Conservation (phyloP, 352 stramenopile species). For the Salisapilia sapeloensis region DNA sequence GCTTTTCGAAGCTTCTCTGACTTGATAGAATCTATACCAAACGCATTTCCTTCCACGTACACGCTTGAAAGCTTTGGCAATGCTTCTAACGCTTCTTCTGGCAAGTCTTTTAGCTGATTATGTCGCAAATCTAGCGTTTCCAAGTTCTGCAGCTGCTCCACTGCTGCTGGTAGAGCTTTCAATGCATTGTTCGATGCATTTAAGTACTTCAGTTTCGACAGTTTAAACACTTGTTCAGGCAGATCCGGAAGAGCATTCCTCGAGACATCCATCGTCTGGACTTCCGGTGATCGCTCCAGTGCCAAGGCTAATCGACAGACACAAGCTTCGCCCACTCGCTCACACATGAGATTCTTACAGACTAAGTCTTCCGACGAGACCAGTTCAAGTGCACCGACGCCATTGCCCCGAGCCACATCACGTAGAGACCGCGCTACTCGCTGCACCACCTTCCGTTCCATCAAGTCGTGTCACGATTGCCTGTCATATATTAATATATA, state of each 20-base stretch:
- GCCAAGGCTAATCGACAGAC: conserved; percentile 67
- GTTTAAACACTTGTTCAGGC: conserved; percentile 59
- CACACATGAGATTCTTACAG: conserved; percentile 87
- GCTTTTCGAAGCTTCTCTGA: conserved; percentile 18
- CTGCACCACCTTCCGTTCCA: too few species aligned
- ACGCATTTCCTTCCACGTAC: conserved; percentile 23
- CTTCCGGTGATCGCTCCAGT: conserved; percentile 46
- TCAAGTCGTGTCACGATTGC: too few species aligned
- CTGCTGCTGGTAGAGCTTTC: conserved; percentile 15
- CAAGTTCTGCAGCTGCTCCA: conserved; percentile 29
- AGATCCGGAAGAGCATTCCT: conserved; percentile 59
- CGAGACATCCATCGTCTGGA: conserved; percentile 55
- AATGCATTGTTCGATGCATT: conserved; percentile 57
- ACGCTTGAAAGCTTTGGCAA: conserved; percentile 18
- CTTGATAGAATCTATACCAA: conserved; percentile 7
- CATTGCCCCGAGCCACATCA: conserved; percentile 39
- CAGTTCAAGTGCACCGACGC: conserved; percentile 48
- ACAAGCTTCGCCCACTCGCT: conserved; percentile 75
- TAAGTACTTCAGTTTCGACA: conserved; percentile 32
- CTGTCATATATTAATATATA: too few species aligned
- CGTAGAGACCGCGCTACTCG: conserved; percentile 28
- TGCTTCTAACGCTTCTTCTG: conserved; percentile 16
- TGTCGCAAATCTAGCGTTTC: conserved; percentile 38
- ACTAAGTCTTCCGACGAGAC: conserved; percentile 65
- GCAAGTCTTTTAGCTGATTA: conserved; percentile 28